Evolutionary conservation across 179 eudicot species (phyloP).

Genomic region (Beta lomatogona): DNA sequence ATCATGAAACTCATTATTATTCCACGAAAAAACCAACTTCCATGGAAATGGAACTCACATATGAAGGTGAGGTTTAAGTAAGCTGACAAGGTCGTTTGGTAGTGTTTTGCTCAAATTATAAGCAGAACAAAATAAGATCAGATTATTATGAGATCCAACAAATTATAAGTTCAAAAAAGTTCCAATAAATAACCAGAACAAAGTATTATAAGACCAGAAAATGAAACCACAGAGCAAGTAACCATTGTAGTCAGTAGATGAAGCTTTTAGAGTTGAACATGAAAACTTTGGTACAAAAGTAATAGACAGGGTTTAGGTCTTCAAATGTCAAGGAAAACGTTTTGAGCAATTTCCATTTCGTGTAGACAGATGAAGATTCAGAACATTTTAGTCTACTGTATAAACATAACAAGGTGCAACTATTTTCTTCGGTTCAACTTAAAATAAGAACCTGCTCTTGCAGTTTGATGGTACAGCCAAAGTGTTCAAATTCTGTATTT

Average conservation of each 20-base stretch:
- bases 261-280: background rate
- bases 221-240: background rate
- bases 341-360: background rate
- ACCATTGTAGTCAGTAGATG: background rate
- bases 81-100: too few species aligned
- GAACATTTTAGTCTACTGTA: background rate
- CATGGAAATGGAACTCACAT: too few species aligned
- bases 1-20: too few species aligned
- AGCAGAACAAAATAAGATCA: too few species aligned
- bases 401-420: background rate
- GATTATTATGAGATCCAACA: too few species aligned
- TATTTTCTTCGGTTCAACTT: background rate
- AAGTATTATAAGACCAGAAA: background rate
- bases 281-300: background rate
- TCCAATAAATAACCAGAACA: background rate
- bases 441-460: conserved; percentile 18
- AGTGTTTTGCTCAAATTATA: too few species aligned
- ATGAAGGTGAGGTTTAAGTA: too few species aligned
- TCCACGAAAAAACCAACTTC: too few species aligned
- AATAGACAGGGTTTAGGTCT: background rate
- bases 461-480: conserved; percentile 3
- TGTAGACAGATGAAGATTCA: background rate
- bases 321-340: background rate
- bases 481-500: conserved; percentile 9
- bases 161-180: too few species aligned